Conservation (phyloP, 495 filamentous ascomycete species). For the Amorphotheca resinae region DNA sequence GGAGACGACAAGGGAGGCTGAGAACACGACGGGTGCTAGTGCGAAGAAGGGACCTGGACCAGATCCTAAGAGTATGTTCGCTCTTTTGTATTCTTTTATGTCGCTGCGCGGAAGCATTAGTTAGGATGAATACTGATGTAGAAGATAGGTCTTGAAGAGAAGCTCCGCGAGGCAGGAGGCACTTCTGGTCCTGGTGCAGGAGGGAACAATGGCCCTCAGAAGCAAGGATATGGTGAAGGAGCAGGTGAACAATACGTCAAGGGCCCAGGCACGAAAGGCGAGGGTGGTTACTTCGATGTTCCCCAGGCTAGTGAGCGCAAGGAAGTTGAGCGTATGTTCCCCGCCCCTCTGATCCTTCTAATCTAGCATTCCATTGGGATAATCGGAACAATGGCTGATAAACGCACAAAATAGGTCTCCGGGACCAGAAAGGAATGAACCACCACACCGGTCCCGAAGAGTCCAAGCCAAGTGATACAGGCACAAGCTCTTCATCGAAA, state of each 20-base stretch:
- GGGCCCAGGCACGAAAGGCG: constrained; percentile 39
- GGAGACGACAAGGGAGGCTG: constrained; percentile 11
- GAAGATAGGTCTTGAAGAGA: background rate
- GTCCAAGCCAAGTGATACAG: background rate
- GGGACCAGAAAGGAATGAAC: constrained; percentile 8
- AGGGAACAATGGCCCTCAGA: constrained; percentile 20
- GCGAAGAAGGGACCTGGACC: constrained; percentile 6
- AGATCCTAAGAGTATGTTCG: constrained; percentile 5
- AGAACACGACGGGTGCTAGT: constrained; percentile 6
- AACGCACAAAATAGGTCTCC: constrained; percentile 6
- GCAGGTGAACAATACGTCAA: constrained; percentile 42
- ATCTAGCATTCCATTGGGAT: background rate
- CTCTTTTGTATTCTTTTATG: no score
- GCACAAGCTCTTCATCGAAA: background rate
- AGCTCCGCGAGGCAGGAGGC: constrained; percentile 16
- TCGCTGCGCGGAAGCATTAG: no score
- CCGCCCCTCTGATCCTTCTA: background rate
- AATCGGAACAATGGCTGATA: background rate
- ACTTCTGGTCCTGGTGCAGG: constrained; percentile 16
- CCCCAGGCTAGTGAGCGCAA: constrained; percentile 45
- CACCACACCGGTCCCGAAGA: background rate
- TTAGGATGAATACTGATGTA: background rate
- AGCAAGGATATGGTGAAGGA: constrained; percentile 29
- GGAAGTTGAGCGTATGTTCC: constrained; percentile 51
- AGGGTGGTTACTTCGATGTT: constrained; percentile 48